These are phyloP conservation scores for Candida khao-thaluensis DNA, from an alignment of 805 yeast species.

Conservation along the genomic window DNA sequence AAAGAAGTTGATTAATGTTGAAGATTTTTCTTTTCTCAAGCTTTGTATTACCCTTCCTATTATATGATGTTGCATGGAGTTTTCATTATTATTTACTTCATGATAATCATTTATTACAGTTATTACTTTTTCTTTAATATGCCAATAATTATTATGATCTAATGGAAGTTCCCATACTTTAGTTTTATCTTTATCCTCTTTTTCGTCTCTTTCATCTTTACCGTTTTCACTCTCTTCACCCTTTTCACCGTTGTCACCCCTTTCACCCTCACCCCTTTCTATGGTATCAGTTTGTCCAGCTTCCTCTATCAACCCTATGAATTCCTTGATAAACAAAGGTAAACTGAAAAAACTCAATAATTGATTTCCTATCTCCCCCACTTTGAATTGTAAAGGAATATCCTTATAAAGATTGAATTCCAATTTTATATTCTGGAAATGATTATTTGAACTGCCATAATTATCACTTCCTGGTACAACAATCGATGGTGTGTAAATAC, in stretches of 20 bases:
- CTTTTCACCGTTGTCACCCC: too few species aligned
- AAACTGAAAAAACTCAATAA: slow-evolving; percentile 29
- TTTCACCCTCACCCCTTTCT: too few species aligned
- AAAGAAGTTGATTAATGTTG: slow-evolving; percentile 28
- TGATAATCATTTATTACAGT: slow-evolving; percentile 20
- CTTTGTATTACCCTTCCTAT: slow-evolving; percentile 18
- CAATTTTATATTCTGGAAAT: slow-evolving; percentile 37
- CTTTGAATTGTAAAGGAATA: slow-evolving; percentile 35
- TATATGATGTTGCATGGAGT: slow-evolving; percentile 22
- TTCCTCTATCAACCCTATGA: slow-evolving; percentile 21
- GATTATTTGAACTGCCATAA: slow-evolving; percentile 26
- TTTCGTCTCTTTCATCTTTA: slow-evolving; percentile 5
- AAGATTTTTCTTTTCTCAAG: slow-evolving; percentile 10
- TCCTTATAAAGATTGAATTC: slow-evolving; percentile 42
- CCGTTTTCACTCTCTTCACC: slow-evolving; percentile 6
- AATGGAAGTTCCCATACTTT: slow-evolving; percentile 31
- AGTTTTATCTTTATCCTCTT: too few species aligned
- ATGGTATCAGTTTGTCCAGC: not conserved
- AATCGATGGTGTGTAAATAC: slow-evolving; percentile 39
- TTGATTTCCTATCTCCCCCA: slow-evolving; percentile 14
- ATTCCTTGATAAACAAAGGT: slow-evolving; percentile 29
- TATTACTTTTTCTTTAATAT: slow-evolving; percentile 29
- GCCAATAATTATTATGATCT: slow-evolving; percentile 35
- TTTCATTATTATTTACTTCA: slow-evolving; percentile 17
- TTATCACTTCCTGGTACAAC: slow-evolving; percentile 28